phyloP scores from a whole-genome alignment of 805 yeast species.

The Wickerhamomyces silvicola region DNA sequence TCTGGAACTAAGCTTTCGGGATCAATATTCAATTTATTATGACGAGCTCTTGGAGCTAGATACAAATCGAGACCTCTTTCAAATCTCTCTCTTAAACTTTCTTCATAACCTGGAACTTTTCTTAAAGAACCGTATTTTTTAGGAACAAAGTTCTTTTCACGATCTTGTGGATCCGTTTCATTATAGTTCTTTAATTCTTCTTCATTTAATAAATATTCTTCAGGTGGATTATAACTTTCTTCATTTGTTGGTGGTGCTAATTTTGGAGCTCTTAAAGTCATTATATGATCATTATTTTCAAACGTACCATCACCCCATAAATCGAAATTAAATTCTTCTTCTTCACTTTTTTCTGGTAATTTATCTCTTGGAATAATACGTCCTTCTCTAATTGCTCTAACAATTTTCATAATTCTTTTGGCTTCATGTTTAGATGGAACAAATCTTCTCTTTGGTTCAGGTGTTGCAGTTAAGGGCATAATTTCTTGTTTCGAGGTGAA shows the following conservation, averaged over 20 bases:
- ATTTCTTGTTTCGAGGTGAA: slow-evolving; percentile 77
- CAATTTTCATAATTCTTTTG: slow-evolving; percentile 92
- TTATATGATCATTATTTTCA: slow-evolving; percentile 65
- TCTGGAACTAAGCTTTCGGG: slow-evolving; percentile 96
- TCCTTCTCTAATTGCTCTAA: slow-evolving; percentile 93
- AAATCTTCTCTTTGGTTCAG: slow-evolving; percentile 96
- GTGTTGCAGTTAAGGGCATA: slow-evolving; percentile 89
- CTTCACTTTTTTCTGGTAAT: slow-evolving; percentile 42
- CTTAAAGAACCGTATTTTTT: slow-evolving; percentile 77
- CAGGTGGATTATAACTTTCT: slow-evolving; percentile 97
- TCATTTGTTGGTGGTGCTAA: slow-evolving; percentile 94
- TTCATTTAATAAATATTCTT: slow-evolving; percentile 75
- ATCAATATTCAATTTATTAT: slow-evolving; percentile 83
- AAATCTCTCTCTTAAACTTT: slow-evolving; percentile 80
- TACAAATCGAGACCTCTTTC: slow-evolving; percentile 92
- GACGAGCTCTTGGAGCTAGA: slow-evolving; percentile 93
- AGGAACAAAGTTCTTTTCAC: slow-evolving; percentile 76
- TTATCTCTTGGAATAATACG: slow-evolving; percentile 73
- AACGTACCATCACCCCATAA: slow-evolving; percentile 77
- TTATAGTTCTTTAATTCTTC: slow-evolving; percentile 75
- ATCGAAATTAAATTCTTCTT: slow-evolving; percentile 57
- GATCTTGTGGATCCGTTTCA: slow-evolving; percentile 62
- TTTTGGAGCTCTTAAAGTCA: slow-evolving; percentile 94
- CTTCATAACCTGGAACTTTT: slow-evolving; percentile 89
- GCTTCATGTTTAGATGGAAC: slow-evolving; percentile 97